Conservation (phyloP, 257 asterid species). For the Pogostemon cablin region DNA sequence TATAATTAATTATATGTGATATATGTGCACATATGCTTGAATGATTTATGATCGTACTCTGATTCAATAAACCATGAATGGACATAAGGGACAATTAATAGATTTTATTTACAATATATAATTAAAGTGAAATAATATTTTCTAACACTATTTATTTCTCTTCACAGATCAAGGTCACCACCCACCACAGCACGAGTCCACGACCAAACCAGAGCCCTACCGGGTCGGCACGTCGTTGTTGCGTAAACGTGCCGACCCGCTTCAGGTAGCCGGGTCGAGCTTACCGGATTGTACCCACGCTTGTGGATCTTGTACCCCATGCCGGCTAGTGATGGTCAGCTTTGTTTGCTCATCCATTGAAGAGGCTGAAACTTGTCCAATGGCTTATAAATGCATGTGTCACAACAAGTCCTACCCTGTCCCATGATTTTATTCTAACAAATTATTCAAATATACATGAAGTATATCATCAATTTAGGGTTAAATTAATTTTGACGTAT, state of each 20-base stretch:
- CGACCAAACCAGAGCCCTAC: background rate
- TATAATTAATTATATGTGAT: background rate
- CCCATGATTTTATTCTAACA: conserved; percentile 42
- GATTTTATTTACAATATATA: too few species aligned
- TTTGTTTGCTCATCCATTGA: conserved; percentile 78
- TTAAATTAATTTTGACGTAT: conserved; percentile 25
- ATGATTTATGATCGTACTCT: too few species aligned
- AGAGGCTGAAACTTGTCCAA: conserved; percentile 95
- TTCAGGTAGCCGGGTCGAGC: conserved; percentile 69
- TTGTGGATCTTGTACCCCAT: conserved; percentile 89
- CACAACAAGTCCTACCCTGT: conserved; percentile 83
- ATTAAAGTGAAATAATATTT: background rate
- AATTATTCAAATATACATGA: too few species aligned
- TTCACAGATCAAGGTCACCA: conserved; percentile 41
- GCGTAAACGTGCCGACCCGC: conserved; percentile 46
- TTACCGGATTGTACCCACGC: conserved; percentile 88
- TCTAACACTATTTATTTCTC: background rate
- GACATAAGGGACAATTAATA: too few species aligned
- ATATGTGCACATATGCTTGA: background rate
- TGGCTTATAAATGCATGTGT: conserved; percentile 91
- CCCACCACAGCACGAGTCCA: conserved; percentile 21
- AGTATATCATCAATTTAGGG: background rate
- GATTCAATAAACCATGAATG: too few species aligned
- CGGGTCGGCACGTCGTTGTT: conserved; percentile 20
- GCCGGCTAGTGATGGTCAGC: conserved; percentile 86